These are phyloP conservation scores for Gossypium rotundifolium DNA, from an alignment of 345 rosid species.

Conservation along the genomic window DNA sequence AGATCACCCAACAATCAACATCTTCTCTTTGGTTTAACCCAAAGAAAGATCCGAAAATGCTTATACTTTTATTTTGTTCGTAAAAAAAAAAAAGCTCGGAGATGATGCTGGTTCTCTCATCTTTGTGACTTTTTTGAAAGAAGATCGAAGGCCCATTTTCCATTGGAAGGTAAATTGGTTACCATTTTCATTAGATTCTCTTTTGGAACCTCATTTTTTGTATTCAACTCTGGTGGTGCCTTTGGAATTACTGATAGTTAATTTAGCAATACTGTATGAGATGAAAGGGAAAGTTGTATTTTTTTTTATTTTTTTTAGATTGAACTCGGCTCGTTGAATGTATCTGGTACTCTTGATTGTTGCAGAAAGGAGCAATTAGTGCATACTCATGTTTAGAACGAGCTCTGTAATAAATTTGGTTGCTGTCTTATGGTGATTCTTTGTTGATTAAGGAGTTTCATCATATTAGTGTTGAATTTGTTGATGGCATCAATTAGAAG, in stretches of 20 bases:
- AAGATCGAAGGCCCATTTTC: constrained; percentile 24
- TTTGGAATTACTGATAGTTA: neutral
- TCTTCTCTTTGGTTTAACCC: neutral
- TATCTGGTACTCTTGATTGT: constrained; percentile 1
- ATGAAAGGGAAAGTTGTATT: neutral
- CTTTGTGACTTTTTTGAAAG: neutral
- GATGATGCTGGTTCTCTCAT: neutral
- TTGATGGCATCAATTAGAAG: constrained; percentile 65
- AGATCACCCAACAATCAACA: neutral
- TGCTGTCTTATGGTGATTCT: neutral
- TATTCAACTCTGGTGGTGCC: neutral
- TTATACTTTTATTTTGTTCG: neutral
- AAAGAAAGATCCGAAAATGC: constrained; percentile 7
- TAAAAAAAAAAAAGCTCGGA: neutral
- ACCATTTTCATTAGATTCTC: constrained; percentile 13
- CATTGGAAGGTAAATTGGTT: constrained; percentile 11
- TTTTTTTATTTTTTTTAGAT: neutral
- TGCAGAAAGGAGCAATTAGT: neutral
- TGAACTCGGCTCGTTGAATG: neutral
- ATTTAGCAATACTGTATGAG: neutral
- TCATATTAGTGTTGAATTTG: constrained; percentile 12
- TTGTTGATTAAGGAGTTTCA: neutral
- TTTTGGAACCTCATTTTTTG: neutral
- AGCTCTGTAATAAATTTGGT: constrained; percentile 9
- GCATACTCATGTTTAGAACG: constrained; percentile 1